These are phyloP conservation scores for Pontederia crassipes DNA, from an alignment of 176 grass and related monocot species.

Conservation along the genomic window DNA sequence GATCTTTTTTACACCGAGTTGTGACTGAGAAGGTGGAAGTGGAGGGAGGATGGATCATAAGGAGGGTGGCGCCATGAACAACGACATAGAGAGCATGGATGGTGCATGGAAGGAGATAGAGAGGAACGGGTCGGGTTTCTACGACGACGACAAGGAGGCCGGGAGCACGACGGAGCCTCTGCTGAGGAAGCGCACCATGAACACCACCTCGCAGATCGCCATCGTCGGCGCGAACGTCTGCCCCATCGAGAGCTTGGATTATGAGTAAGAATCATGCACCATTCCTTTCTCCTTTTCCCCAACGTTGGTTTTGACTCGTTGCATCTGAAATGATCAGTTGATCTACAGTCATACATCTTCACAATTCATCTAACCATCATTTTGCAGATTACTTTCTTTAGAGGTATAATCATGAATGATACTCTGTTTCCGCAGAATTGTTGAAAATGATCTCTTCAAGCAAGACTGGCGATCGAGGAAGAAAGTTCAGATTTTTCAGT, in stretches of 20 bases:
- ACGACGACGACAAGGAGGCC: slow-evolving; percentile 30
- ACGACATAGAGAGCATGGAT: slow-evolving; percentile 68
- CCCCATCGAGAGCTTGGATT: slow-evolving; percentile 82
- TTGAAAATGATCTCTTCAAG: slow-evolving; percentile 91
- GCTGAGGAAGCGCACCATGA: slow-evolving; percentile 58
- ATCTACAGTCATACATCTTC: too few species aligned
- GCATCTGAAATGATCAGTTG: too few species aligned
- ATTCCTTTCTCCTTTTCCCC: not conserved
- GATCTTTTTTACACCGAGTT: too few species aligned
- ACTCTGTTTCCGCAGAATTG: slow-evolving; percentile 34
- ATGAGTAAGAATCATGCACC: slow-evolving; percentile 44
- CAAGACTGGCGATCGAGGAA: slow-evolving; percentile 91
- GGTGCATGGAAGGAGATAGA: slow-evolving; percentile 10
- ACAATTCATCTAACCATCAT: too few species aligned
- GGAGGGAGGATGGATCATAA: not conserved
- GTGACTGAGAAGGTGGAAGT: too few species aligned
- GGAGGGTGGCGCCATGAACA: not conserved
- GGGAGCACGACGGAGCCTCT: slow-evolving; percentile 41
- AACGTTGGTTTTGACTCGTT: too few species aligned
- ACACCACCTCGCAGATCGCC: slow-evolving; percentile 90
- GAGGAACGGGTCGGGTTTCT: slow-evolving; percentile 27
- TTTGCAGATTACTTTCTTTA: too few species aligned
- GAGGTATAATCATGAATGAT: too few species aligned
- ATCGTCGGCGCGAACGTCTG: slow-evolving; percentile 81
- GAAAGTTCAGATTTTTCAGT: slow-evolving; percentile 87